Percentiles rank a stretch among this genome's conserved stretches.
phyloP scores from a whole-genome alignment of 306 rosid genomes.

The Malus asiatica region DNA sequence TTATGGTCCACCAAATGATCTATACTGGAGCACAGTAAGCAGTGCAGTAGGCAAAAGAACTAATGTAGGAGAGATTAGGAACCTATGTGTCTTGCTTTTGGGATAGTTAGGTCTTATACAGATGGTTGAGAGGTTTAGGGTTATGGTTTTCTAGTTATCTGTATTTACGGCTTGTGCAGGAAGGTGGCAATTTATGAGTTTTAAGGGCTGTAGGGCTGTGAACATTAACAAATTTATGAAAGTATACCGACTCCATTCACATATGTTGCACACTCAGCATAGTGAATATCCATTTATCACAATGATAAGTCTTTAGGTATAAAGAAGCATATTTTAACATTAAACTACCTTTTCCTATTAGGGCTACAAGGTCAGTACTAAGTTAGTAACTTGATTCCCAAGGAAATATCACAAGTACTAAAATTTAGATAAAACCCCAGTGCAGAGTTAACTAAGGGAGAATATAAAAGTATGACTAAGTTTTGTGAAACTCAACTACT shows the following conservation, averaged over 20 bases:
- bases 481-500: background rate
- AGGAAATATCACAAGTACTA: background rate
- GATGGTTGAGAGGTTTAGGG: background rate
- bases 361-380: background rate
- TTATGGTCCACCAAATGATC: background rate
- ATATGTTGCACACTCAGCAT: background rate
- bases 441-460: background rate
- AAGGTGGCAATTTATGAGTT: background rate
- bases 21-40: background rate
- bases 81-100: background rate
- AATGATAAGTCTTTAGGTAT: background rate
- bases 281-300: background rate
- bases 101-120: background rate
- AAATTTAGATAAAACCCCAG: background rate
- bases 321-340: background rate
- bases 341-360: background rate
- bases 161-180: background rate
- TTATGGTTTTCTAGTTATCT: background rate
- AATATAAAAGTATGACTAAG: background rate
- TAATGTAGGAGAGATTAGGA: background rate
- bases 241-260: background rate
- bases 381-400: background rate
- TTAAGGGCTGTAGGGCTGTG: background rate
- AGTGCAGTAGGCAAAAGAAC: background rate
- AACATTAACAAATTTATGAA: background rate